Base-by-base conservation (phyloP, 495 filamentous ascomycete species). In the Lineolata rhizophorae region DNA sequence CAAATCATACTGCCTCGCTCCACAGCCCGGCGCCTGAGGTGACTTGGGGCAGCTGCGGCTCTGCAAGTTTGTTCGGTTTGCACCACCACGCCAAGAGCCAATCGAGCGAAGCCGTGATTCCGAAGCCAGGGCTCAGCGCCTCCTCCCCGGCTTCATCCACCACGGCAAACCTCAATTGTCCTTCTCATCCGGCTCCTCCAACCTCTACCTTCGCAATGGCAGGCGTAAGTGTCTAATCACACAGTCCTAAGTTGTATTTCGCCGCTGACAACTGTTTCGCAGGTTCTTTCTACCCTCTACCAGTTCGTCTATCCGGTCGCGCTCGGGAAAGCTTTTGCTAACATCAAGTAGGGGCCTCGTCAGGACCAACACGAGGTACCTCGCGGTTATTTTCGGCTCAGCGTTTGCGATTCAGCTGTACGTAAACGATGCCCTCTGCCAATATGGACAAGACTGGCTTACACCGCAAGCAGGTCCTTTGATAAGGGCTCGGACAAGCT, bases 371-470 rank as follows among this genome's bases (percentile, higher is more conserved):
- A 67, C 65, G 38, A 60, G 73, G 52, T 91, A 85, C 64, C 62
- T 99, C 36, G 79, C 72, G 31, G 61, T 64, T 21, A 77, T 95
- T 46, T 95, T 99, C 55, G 64, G 56, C 38, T 60, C 67, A 32
- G 90, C 83, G 36, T 99, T 99, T 52, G 78, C 65, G 32, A 85
- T 91, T 49, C 78, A 95, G 61, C 65, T 95, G 90, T 99, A 15
- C 15, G 30, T 14, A 12, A 6, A 64, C 35, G 78, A 58, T 12
- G 20, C 32, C 14, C 25, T 21, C 26, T 10, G 14, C 8, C 20
- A 33, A 11, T 15, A 13, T 18, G 6, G 13, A 25, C 8, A 6
- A 10, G 8, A 5, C 10, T 12, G 12, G n/a, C 11, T 38, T 14
- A 29, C 3, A 9, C 36, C 9, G 17, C 35, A 4, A 27, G 27